phyloP scores from a whole-genome alignment of 208 protist species.

The Naegleria lovaniensis region DNA sequence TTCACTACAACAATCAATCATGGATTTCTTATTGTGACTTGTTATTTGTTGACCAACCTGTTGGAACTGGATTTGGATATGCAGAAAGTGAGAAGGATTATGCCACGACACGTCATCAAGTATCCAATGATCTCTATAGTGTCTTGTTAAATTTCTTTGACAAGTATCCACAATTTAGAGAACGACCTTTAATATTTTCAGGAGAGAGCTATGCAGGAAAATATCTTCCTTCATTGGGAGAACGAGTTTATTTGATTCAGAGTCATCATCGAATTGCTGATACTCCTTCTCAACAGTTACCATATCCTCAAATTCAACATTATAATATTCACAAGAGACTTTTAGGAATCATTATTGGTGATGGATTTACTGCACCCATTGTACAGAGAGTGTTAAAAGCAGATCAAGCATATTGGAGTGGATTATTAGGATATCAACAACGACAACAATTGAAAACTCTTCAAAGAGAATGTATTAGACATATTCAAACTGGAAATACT shows the following conservation, averaged over 20 bases:
- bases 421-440: background rate
- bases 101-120: conserved; percentile 38
- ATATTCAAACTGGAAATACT: conserved; percentile 13
- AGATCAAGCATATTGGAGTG: background rate
- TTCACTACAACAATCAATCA: background rate
- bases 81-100: conserved; percentile 33
- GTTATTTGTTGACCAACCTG: conserved; percentile 23
- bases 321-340: background rate
- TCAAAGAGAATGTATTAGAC: background rate
- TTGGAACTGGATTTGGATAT: conserved; percentile 43
- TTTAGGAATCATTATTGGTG: background rate
- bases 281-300: background rate
- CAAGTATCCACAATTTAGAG: conserved; percentile 30
- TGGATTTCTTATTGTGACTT: background rate
- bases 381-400: background rate
- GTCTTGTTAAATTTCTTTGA: conserved; percentile 42
- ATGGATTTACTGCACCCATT: background rate
- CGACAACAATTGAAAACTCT: background rate
- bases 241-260: background rate
- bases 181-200: conserved; percentile 16
- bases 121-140: conserved; percentile 35
- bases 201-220: conserved; percentile 26
- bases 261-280: conserved; percentile 35
- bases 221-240: conserved; percentile 13
- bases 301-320: conserved; percentile 37